Base-by-base conservation (phyloP, 108 stramenopile genomes). In the Pseudonitzschia multiseries region DNA sequence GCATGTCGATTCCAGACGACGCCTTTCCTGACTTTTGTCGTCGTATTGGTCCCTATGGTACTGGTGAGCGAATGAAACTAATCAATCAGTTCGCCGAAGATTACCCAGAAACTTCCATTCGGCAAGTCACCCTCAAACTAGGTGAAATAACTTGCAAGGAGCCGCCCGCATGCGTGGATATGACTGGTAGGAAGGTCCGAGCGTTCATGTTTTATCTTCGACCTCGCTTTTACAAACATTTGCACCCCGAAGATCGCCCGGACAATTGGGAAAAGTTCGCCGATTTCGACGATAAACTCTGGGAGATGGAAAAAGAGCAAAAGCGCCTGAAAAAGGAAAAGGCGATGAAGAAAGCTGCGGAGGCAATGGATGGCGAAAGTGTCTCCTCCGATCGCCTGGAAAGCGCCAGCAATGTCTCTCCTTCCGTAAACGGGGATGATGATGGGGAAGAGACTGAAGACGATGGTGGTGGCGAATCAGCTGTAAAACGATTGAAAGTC, bases 91-190 rank as follows among this genome's bases (percentile, higher is more conserved):
- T 95, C 63, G 79, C 79, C 0, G 86, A 86, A 43, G 92, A 95
- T 46, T 70, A 93, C 64, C 94, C 94, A 0, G 79, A 85, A 21
- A 84, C 89, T 4, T 91, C 90, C 60, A 80, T 83, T 21, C 82
- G 94, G 26, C 94, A 95, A 63, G 87, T 91, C 18, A 90, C 90
- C 22, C 76, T 93, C 26, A 91, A 91, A 68, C 83, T 95, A 57
- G 48, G 77, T 36, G 92, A 95, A 66, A 75, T 95, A n/a, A 90
- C 89, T 28, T 89, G 87, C 5, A 95, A 89, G 70, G 89, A 87
- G 31, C 79, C 78, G 28, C 94, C 94, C 21, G 69, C 70, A n/a
- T 92, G 94, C 79, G 76, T 92, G 15, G 79, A 76, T 21, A 53
- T 70, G 8, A 29, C 60, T 48, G 93, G 87, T 24, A 12, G 56